Percentiles rank a stretch among this genome's conserved stretches.
Conservation (phyloP, 169 alveolate species). For the Cyclospora cayetanensis region DNA sequence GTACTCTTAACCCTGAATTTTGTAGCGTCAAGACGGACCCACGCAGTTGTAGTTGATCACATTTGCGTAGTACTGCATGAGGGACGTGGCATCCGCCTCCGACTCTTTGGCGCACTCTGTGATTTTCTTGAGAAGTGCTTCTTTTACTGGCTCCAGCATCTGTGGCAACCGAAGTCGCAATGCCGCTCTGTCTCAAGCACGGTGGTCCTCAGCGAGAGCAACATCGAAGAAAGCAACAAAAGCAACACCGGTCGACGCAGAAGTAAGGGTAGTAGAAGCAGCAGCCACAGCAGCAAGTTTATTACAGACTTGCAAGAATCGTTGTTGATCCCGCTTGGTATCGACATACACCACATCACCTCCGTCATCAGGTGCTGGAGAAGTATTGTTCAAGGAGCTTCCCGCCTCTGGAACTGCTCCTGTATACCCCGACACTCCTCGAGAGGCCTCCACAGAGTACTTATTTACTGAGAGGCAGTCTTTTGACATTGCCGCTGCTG, state of each 20-base stretch:
- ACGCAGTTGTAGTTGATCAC: conserved; percentile 71
- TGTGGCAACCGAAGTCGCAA: neutral
- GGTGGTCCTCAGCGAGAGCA: neutral
- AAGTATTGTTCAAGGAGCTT: too few relatives aligned
- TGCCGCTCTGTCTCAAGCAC: too few relatives aligned
- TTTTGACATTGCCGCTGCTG: too few relatives aligned
- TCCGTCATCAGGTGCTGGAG: too few relatives aligned
- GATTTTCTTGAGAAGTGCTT: neutral
- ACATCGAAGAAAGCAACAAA: neutral
- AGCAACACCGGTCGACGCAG: neutral
- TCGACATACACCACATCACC: neutral
- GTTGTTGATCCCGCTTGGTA: conserved; percentile 40
- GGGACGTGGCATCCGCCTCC: conserved; percentile 43
- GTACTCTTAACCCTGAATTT: too few relatives aligned
- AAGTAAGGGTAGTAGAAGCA: neutral
- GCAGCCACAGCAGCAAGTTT: neutral
- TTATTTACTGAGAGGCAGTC: too few relatives aligned
- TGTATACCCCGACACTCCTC: too few relatives aligned
- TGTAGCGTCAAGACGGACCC: conserved; percentile 29
- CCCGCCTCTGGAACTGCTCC: too few relatives aligned
- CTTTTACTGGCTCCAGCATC: conserved; percentile 20
- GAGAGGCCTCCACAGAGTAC: too few relatives aligned
- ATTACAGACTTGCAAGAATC: conserved; percentile 12
- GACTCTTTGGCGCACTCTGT: conserved; percentile 12
- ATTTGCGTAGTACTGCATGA: conserved; percentile 26